Evolutionary conservation across 345 rosid genomes (phyloP).

Genomic region (Salix dunnii): DNA sequence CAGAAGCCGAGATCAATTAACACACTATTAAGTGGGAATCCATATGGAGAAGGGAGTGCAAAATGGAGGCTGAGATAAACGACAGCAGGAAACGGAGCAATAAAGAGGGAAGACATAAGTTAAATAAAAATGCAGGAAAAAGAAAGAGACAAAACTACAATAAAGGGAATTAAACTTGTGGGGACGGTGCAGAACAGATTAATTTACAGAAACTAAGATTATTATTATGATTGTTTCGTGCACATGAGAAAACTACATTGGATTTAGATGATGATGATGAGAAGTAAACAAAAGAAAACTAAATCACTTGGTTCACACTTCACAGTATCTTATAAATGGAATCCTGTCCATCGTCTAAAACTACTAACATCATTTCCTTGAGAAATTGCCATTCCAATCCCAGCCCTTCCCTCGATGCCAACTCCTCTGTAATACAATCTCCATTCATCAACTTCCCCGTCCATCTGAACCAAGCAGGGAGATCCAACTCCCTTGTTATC

Average conservation of each 20-base stretch:
- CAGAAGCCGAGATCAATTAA: not conserved
- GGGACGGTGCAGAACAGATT: too few relatives aligned
- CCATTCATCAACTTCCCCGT: slow-evolving; percentile 58
- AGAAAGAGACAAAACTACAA: not conserved
- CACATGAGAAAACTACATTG: too few relatives aligned
- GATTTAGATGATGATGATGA: not conserved
- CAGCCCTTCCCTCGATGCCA: slow-evolving; percentile 56
- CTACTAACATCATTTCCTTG: slow-evolving; percentile 40
- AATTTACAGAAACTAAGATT: too few relatives aligned
- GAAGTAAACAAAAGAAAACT: not conserved
- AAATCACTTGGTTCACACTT: not conserved
- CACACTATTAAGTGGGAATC: not conserved
- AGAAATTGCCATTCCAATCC: slow-evolving; percentile 68
- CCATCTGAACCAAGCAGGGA: slow-evolving; percentile 66
- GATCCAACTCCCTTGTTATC: slow-evolving; percentile 62
- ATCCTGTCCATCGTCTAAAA: slow-evolving; percentile 56
- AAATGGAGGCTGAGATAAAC: not conserved
- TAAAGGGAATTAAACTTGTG: too few relatives aligned
- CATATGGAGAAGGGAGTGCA: not conserved
- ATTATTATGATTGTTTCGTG: too few relatives aligned
- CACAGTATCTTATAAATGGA: slow-evolving; percentile 38
- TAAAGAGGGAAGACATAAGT: not conserved
- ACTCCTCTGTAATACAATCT: slow-evolving; percentile 67
- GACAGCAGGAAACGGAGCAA: not conserved
- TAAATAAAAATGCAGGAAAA: not conserved